Evolutionary conservation across 441 rosid genomes (phyloP), one percentile per base, ranked within the genome.

Genomic region (Bruguiera hainesii): DNA sequence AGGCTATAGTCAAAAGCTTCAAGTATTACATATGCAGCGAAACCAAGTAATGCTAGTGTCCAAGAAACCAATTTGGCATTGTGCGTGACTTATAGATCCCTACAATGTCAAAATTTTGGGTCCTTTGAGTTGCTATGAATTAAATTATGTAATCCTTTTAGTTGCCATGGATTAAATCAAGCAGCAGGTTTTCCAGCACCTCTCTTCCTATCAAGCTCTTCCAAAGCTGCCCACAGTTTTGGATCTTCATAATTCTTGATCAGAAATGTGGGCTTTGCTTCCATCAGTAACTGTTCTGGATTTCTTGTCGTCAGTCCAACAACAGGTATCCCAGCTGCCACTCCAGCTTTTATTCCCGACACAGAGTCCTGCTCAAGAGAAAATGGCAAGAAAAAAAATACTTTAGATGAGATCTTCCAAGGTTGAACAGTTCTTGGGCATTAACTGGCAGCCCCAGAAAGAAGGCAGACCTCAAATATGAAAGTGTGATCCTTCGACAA

Each of bases 301-400:
- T 87, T 92, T 69, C 98, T 83, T n/a, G 96, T 92, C 11, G 88
- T 75, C 51, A 96, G 52, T 70, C 98, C 98, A 50, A 88, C 63
- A 63, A 90, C 98, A 0, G 96, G 96, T 86, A 92, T 78, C 19
- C 96, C 98, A 28, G 98, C 98, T 23, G 93, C 96, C 69, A 95
- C 99, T 70, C 97, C 99, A 46, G 98, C 98, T 79, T 68, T 86
- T 58, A 92, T 95, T 73, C 98, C 97, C 0, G 98, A 95, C 60
- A 80, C 78, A 1, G 98, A 95, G 77, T 92, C 98, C 94, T 88
- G 50, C 13, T 60, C 63, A 56, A 53, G 51, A n/a, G 68, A 53
- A 29, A 49, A 76, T 46, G 62, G 69, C 16, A 18, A n/a, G 8
- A 53, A 53, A 53, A 5, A 64, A 33, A 62, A 15, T 18, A 42